Base-by-base conservation (phyloP, 257 asterid genomes). In the Plantago ovata region DNA sequence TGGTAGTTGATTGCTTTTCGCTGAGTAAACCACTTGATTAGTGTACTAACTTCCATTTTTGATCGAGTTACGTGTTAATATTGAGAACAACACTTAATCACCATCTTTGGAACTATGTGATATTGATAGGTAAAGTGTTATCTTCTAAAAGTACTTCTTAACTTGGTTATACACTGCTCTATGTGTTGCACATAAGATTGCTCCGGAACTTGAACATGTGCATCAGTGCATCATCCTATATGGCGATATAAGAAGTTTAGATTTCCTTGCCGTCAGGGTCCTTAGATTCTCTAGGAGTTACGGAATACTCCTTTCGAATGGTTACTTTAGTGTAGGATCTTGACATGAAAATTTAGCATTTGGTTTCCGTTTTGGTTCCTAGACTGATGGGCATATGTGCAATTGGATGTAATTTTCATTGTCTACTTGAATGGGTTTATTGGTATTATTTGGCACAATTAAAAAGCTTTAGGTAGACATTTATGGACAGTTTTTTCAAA, bases 381-480 rank as follows among this genome's bases (percentile, higher is more conserved):
- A n/a, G n/a, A n/a, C n/a, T n/a, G n/a, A n/a, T n/a, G n/a, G n/a
- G n/a, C n/a, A n/a, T n/a, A n/a, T n/a, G n/a, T n/a, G n/a, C n/a
- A n/a, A n/a, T n/a, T n/a, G 56, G 21, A 50, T 50, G 56, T 20
- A 32, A 13, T 50, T 50, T n/a, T 50, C 56, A 22, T 36, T 50
- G 56, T 50, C 56, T 50, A 15, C n/a, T 50, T 22, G 12, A 13
- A 3, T 22, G 32, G 56, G 56, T 20, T 36, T 50, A 16, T n/a
- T 50, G 3, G 3, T 28, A 3, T 2, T 28, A 28, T 28, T 28
- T 28, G 36, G 36, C 3, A 13, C 10, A 50, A 50, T 36, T 6
- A 50, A 50, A 20, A 20, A 20, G 56, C 28, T 49, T 49, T 28
- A 20, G n/a, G 13, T 19, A 49, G 54, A 10, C 4, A 12, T 33